Base-by-base conservation (phyloP, 306 rosid genomes). In the Malus orientalis region DNA sequence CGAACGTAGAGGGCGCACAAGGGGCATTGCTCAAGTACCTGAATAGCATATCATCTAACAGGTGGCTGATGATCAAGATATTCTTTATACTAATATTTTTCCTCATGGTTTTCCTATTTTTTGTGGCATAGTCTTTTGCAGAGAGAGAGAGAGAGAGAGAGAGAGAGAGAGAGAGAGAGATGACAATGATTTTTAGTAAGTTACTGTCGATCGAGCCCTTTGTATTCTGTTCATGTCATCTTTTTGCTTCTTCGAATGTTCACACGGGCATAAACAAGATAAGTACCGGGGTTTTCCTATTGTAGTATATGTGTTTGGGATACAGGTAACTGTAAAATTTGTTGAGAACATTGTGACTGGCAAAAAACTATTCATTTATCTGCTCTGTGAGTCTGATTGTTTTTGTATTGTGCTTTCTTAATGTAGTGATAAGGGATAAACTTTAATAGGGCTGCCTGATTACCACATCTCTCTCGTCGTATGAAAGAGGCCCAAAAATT, bases 1-100 rank as follows among this genome's bases (percentile, higher is more conserved):
- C 93, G 12, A 96, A 93, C 5, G 98, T 96, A 58, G 99, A 96
- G 76, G 99, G 98, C 23, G 96, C 97, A 57, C 98, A 96, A 83
- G 98, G 96, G 70, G 89, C 87, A 11, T 69, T 96, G 85, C 90
- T 96, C 79, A 93, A 96, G 91, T 96, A 96, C 86, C 88, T 96
- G 79, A 93, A 86, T 83, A 89, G 89, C 91, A 96, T 93, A 86
- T 96, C 99, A 54, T 96, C 99, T 61, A 96, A 96, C 82, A 91
- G 96, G 91, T 96, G 99, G 99, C 84, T 93, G 87, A 96, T 93
- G 99, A 96, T 96, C 90, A 96, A 96, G 89, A 96, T 96, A 83
- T 96, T 96, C 96, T 96, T 96, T 88, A 93, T 96, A 79, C 76
- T 96, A 68, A 91, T 93, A 76, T 89, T 96, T 91, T 91, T 92